Evolutionary conservation across 2,329 filamentous ascomycete species (phyloP).

Genomic region (Xylogone sp.): DNA sequence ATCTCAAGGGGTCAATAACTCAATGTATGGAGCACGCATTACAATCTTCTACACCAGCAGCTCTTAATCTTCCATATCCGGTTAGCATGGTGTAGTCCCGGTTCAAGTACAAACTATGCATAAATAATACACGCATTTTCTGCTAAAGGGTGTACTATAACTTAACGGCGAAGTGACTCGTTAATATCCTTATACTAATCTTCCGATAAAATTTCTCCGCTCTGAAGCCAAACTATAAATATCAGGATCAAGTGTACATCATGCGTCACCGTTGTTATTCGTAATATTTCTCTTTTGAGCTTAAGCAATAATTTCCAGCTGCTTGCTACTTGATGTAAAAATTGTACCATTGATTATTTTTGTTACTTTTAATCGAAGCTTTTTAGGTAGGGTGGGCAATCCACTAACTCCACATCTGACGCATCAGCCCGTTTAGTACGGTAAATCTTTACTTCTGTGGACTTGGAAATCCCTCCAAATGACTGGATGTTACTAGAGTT

Average conservation of each 20-base stretch:
- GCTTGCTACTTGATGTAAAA: not conserved
- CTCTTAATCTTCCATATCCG: no score
- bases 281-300: not conserved
- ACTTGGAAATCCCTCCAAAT: conserved; percentile 6
- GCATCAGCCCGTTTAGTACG: conserved; percentile 5
- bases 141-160: no score
- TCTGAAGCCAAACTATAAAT: not conserved
- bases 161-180: no score
- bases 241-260: not conserved
- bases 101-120: no score
- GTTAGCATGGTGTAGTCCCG: no score
- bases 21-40: no score
- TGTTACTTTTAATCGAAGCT: not conserved
- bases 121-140: no score
- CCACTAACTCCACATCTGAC: conserved; percentile 8
- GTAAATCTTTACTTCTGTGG: conserved; percentile 6
- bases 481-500: conserved; percentile 1
- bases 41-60: no score
- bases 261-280: not conserved
- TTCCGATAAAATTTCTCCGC: not conserved
- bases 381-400: conserved; percentile 3
- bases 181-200: no score
- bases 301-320: not conserved
- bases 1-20: no score
- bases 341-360: not conserved